Conservation (phyloP, 306 rosid species). For the Cercis canadensis region DNA sequence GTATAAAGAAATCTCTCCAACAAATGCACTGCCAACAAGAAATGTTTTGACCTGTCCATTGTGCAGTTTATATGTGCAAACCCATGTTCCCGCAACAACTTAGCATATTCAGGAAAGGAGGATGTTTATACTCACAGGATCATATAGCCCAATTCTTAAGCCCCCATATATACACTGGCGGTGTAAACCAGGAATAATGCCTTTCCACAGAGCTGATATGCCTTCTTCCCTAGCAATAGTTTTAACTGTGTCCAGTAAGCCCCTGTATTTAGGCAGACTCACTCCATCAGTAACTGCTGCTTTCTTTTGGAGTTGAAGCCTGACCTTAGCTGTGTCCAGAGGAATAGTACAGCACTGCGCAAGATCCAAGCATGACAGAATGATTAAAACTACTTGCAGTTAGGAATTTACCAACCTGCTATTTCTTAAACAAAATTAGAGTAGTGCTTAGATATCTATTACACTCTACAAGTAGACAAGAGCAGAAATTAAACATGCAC, state of each 20-base stretch:
- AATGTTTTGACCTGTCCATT: conserved; percentile 82
- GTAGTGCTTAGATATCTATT: neutral
- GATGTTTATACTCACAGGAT: conserved; percentile 79
- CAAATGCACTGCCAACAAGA: conserved; percentile 85
- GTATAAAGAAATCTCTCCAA: conserved; percentile 78
- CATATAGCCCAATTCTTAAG: conserved; percentile 93
- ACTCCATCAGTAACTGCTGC: conserved; percentile 51
- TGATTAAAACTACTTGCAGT: conserved; percentile 19
- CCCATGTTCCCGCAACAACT: conserved; percentile 41
- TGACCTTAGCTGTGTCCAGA: conserved; percentile 91
- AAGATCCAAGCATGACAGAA: conserved; percentile 31
- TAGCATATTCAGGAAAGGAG: conserved; percentile 40
- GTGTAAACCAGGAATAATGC: conserved; percentile 92
- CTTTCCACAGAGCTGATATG: conserved; percentile 84
- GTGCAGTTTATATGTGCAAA: conserved; percentile 50
- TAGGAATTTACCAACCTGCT: neutral
- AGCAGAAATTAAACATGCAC: conserved; percentile 3
- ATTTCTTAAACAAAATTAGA: conserved; percentile 1
- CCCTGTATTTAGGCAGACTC: conserved; percentile 67
- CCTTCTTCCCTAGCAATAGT: conserved; percentile 98
- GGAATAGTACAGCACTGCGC: conserved; percentile 93
- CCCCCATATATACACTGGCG: conserved; percentile 97
- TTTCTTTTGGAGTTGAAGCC: conserved; percentile 95
- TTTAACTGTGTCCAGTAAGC: conserved; percentile 73
- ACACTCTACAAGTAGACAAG: neutral